A percentile compares a stretch with the other conserved stretches of the same genome.
These are phyloP conservation scores for Trypanosoma congolense DNA, from an alignment of 208 protist genomes.

Conservation along the genomic window DNA sequence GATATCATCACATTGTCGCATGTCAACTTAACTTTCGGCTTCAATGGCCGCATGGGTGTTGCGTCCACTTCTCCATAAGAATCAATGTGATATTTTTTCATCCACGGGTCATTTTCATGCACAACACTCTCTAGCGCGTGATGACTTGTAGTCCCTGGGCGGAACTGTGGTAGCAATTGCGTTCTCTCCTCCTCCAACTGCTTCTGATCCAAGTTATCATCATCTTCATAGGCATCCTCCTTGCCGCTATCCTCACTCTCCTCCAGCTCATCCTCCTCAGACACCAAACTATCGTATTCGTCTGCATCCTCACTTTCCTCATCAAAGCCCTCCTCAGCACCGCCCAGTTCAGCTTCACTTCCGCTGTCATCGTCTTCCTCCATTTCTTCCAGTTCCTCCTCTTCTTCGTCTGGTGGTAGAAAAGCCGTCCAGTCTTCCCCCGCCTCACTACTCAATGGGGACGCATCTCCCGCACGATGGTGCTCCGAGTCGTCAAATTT, in stretches of 20 bases:
- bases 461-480: no score
- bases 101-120: constrained; percentile 39
- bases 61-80: constrained; percentile 39
- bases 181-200: constrained; percentile 15
- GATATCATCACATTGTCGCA: constrained; percentile 50
- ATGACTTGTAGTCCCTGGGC: constrained; percentile 28
- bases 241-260: constrained; percentile 21
- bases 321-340: constrained; percentile 27
- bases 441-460: constrained; percentile 22
- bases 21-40: constrained; percentile 8
- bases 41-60: constrained; percentile 35
- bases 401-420: constrained; percentile 10
- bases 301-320: constrained; percentile 21
- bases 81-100: constrained; percentile 67
- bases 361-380: constrained; percentile 12
- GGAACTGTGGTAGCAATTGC: constrained; percentile 24
- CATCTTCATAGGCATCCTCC: constrained; percentile 31
- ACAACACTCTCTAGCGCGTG: constrained; percentile 29
- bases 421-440: constrained; percentile 30
- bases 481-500: no score
- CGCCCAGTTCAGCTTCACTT: not conserved
- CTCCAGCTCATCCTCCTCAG: constrained; percentile 33
- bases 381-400: not conserved
- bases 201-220: constrained; percentile 24
- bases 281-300: constrained; percentile 9